Base-by-base conservation (phyloP, 257 asterid species). In the Lycium ferocissimum region DNA sequence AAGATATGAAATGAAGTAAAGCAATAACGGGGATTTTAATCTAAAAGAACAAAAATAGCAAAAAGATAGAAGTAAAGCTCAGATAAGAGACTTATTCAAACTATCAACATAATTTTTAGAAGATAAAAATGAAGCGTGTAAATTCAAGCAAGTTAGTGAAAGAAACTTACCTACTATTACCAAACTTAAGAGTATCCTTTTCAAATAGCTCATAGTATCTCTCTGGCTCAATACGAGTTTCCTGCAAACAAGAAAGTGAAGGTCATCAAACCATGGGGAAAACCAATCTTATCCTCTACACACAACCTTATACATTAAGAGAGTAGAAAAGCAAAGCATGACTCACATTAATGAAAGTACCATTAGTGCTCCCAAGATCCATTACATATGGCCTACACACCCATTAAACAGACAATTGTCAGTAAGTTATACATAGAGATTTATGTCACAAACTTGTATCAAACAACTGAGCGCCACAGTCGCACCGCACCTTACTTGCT, bases 351-450 rank as follows among this genome's bases (percentile, higher is more conserved):
- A 97, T 89, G 89, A 90, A 92, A 79, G 98, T 97, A 13, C 98
- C 97, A 82, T 97, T 97, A 63, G 98, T 97, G 94, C 99, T 97
- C 69, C 98, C 98, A 40, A 96, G 98, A 95, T 96, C 99, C 97
- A 96, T 96, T 79, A 96, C 35, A 78, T 96, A 97, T 51, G 99
- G 99, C 94, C 99, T 97, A 85, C 58, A 66, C 65, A 82, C 83
- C 45, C 22, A 53, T 53, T 76, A 76, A 76, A 76, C 47, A 26
- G 15, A 47, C 80, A 80, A 35, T 62, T 38, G 83, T 56, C 65
- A 85, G 86, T 84, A 79, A 86, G 35, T 81, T 40, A 80, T 3
- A 54, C 70, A 83, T 80, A 69, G 70, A 10, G n/a, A 69, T 9
- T 22, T n/a, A n/a, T 58, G 81, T 33, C 81, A 78, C 72, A 47